phyloP scores from a whole-genome alignment of 2,329 filamentous ascomycete species.

The Sclerotinia glacialis region DNA sequence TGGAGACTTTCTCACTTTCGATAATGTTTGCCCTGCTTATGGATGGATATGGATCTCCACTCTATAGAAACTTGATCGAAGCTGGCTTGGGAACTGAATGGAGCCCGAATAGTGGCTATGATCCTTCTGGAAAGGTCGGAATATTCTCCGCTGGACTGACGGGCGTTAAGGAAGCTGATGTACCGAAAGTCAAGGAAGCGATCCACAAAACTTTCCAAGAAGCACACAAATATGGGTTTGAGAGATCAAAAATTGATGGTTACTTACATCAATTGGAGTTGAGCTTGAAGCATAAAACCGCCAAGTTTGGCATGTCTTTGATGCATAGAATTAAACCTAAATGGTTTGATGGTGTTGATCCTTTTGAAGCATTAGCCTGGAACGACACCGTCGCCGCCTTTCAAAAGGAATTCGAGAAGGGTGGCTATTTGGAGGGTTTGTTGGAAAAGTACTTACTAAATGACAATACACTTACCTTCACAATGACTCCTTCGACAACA shows the following conservation, averaged over 20 bases:
- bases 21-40: slow-evolving; percentile 81
- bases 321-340: slow-evolving; percentile 84
- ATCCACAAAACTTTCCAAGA: slow-evolving; percentile 71
- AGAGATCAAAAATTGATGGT: slow-evolving; percentile 85
- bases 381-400: slow-evolving; percentile 84
- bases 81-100: slow-evolving; percentile 88
- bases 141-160: slow-evolving; percentile 90
- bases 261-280: slow-evolving; percentile 92
- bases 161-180: slow-evolving; percentile 79
- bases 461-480: slow-evolving; percentile 84
- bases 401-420: slow-evolving; percentile 70
- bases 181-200: slow-evolving; percentile 70
- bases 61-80: slow-evolving; percentile 87
- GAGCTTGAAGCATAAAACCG: slow-evolving; percentile 92
- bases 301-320: slow-evolving; percentile 88
- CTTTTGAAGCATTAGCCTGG: slow-evolving; percentile 88
- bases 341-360: slow-evolving; percentile 95
- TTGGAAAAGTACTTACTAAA: slow-evolving; percentile 89
- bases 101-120: slow-evolving; percentile 91
- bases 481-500: slow-evolving; percentile 80
- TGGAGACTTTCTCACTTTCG: slow-evolving; percentile 84
- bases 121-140: slow-evolving; percentile 70
- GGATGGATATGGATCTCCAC: slow-evolving; percentile 91
- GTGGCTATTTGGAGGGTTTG: slow-evolving; percentile 77
- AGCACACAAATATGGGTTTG: slow-evolving; percentile 74